Evolutionary conservation across 495 filamentous ascomycete species (phyloP), one percentile per base, ranked within the genome.

Genomic region (Trichoderma asperelloides): DNA sequence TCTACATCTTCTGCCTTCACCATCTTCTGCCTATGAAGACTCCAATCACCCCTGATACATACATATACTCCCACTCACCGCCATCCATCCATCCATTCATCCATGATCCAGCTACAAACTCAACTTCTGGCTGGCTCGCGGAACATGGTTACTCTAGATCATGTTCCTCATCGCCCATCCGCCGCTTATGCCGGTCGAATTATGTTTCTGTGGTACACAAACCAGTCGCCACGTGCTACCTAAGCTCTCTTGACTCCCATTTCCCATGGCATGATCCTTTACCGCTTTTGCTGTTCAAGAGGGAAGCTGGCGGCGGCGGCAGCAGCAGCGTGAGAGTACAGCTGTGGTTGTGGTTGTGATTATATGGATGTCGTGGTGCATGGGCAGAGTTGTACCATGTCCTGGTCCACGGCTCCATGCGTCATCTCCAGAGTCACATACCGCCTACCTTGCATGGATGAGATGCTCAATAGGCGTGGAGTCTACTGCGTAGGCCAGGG

Each of bases 171-270:
- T 60, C 5, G 55, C 23, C n/a, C 9, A 60, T 60, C 55, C 55
- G 25, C 55, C 27, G 23, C 55, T 60, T 60, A 60, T 27, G 25
- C 23, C 23, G 25, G 55, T 30, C 55, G 27, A 60, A 60, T 60
- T 11, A 60, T 60, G 55, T 60, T 25, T 60, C 55, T 60, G 55
- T 60, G 55, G 55, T 60, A 60, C 55, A 60, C 55, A 60, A 60
- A 60, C 55, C n/a, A 28, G 55, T 60, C 25, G 55, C 55, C 55
- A 60, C 55, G 55, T 60, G 55, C 55, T 11, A 60, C 55, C 55
- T 9, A 60, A 60, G 30, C 9, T 27, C 23, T 60, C 55, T 60
- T 27, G 23, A 30, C 27, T 30, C 27, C 30, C 55, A 30, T 13
- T 30, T 30, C 23, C 18, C 16, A 27, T 60, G 55, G 55, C 55